phyloP scores from a whole-genome alignment of 73 alveolate species.

The Paramecium biaurelia region DNA sequence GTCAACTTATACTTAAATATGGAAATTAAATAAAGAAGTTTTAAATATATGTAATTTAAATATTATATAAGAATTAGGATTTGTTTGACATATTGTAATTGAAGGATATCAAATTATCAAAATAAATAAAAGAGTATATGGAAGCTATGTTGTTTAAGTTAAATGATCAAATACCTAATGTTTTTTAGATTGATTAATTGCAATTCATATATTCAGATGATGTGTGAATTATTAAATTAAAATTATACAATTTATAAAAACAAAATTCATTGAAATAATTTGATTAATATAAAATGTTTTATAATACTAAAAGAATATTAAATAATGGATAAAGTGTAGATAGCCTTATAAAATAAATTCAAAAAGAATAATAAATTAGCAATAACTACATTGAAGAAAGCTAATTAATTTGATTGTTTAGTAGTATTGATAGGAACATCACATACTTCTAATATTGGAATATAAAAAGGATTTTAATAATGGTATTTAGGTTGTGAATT shows the following conservation, averaged over 20 bases:
- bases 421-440: background rate
- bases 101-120: background rate
- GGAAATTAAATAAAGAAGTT: background rate
- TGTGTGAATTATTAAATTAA: background rate
- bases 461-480: background rate
- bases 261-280: background rate
- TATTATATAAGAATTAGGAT: background rate
- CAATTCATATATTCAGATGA: background rate
- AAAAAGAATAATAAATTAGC: background rate
- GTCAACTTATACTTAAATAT: background rate
- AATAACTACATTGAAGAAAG: background rate
- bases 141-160: background rate
- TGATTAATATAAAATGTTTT: background rate
- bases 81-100: background rate
- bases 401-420: background rate
- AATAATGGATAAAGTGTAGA: background rate
- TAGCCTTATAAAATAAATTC: background rate
- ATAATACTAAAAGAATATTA: background rate
- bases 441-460: background rate
- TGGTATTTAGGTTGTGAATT: conserved; percentile 12
- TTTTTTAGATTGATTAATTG: background rate
- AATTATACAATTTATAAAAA: background rate
- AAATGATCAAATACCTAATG: background rate
- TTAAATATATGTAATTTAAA: background rate
- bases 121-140: background rate